phyloP scores from a whole-genome alignment of 352 stramenopile genomes.

The Phytophthora podocarpi region DNA sequence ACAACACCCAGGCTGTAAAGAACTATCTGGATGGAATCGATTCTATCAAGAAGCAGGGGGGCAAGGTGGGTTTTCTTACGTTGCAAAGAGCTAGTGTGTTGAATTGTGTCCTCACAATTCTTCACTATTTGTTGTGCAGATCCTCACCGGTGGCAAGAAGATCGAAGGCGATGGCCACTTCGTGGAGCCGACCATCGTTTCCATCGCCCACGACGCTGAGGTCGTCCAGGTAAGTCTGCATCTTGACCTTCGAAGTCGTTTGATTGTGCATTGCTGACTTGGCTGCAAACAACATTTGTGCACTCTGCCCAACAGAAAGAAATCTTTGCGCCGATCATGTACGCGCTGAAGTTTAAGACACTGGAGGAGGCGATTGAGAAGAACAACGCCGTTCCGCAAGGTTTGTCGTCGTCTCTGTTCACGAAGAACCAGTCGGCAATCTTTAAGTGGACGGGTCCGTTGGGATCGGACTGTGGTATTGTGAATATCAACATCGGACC shows the following conservation, averaged over 20 bases:
- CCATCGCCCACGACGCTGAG: slow-evolving; percentile 75
- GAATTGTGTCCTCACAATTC: slow-evolving; percentile 3
- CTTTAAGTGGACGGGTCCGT: slow-evolving; percentile 92
- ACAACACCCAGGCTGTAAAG: slow-evolving; percentile 80
- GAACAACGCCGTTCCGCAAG: slow-evolving; percentile 93
- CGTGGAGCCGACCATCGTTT: slow-evolving; percentile 92
- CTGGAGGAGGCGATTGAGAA: slow-evolving; percentile 92
- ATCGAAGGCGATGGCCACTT: slow-evolving; percentile 87
- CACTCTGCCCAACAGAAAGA: slow-evolving; percentile 63
- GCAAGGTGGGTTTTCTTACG: slow-evolving; percentile 51
- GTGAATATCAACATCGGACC: slow-evolving; percentile 94
- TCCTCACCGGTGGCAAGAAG: slow-evolving; percentile 87
- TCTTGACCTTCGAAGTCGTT: neutral
- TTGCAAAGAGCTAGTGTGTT: neutral
- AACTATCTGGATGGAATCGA: slow-evolving; percentile 88
- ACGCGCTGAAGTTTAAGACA: slow-evolving; percentile 90
- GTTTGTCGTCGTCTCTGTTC: slow-evolving; percentile 91
- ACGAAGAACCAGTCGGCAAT: slow-evolving; percentile 92
- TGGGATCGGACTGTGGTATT: slow-evolving; percentile 92
- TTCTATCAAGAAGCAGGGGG: slow-evolving; percentile 86
- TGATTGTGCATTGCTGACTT: neutral
- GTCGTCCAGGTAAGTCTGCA: slow-evolving; percentile 68
- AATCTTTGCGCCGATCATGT: slow-evolving; percentile 92
- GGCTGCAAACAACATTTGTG: neutral
- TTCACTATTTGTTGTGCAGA: slow-evolving; percentile 42